A percentile compares a stretch with the other conserved stretches of the same genome.
phyloP scores from a whole-genome alignment of 495 filamentous ascomycete genomes.

The Aspergillus hancockii region DNA sequence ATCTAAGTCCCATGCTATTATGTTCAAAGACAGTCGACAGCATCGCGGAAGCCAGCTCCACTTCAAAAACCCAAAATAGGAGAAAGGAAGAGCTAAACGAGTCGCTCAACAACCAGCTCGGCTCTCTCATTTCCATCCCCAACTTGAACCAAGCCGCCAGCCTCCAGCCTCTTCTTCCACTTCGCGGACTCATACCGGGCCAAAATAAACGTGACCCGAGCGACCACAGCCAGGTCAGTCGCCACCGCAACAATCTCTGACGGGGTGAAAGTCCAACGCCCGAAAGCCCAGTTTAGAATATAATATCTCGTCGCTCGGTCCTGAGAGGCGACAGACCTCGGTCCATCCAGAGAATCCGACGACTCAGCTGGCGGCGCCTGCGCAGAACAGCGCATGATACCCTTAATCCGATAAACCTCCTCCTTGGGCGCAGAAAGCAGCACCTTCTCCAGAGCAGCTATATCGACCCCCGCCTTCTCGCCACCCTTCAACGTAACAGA shows the following conservation, averaged over 20 bases:
- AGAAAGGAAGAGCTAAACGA: constrained; percentile 30
- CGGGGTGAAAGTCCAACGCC: constrained; percentile 84
- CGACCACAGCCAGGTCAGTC: constrained; percentile 45
- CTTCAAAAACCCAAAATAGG: not conserved
- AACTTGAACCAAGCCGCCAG: constrained; percentile 56
- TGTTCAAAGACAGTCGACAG: constrained; percentile 1
- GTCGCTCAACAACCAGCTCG: constrained; percentile 39
- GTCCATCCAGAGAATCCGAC: constrained; percentile 39
- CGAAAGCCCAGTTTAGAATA: constrained; percentile 98
- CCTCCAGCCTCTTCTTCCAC: constrained; percentile 84
- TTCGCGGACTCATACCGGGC: constrained; percentile 82
- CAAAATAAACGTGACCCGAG: constrained; percentile 82
- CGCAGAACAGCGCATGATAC: constrained; percentile 63
- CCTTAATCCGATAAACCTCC: constrained; percentile 94
- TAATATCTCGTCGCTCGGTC: constrained; percentile 45
- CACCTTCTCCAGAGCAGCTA: constrained; percentile 63
- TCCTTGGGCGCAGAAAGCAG: constrained; percentile 77
- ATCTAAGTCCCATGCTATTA: not conserved
- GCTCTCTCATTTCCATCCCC: constrained; percentile 23
- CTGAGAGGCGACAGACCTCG: not conserved
- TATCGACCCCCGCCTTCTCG: constrained; percentile 53
- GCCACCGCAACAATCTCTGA: constrained; percentile 44
- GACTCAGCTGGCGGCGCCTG: constrained; percentile 58
- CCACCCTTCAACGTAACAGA: constrained; percentile 63
- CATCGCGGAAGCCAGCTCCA: constrained; percentile 23